Conservation (phyloP, 2,329 filamentous ascomycete genomes). For the Beauveria sp. region DNA sequence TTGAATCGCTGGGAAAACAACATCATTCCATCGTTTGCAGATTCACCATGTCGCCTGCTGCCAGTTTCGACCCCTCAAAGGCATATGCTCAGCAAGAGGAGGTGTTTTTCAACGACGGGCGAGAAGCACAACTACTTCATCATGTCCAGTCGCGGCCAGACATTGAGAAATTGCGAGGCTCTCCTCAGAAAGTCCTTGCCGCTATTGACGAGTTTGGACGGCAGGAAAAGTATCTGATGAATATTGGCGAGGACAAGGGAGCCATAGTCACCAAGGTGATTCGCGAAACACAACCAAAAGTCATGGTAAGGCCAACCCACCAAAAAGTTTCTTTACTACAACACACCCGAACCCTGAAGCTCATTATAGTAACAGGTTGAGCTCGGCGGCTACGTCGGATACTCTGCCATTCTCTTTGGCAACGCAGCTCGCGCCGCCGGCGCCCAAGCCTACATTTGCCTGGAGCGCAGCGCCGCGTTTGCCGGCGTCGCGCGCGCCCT, state of each 20-base stretch:
- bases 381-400: conserved; percentile 73
- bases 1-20: no score
- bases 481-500: conserved; percentile 61
- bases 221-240: conserved; percentile 68
- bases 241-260: conserved; percentile 69
- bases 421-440: conserved; percentile 55
- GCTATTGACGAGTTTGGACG: conserved; percentile 60
- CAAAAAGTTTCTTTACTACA: not conserved
- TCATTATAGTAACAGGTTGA: conserved; percentile 42
- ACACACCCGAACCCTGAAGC: not conserved
- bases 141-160: conserved; percentile 57
- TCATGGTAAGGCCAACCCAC: conserved; percentile 42
- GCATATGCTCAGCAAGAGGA: conserved; percentile 35
- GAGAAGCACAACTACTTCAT: conserved; percentile 65
- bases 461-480: conserved; percentile 69
- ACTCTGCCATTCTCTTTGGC: conserved; percentile 71
- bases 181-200: conserved; percentile 54
- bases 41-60: not conserved
- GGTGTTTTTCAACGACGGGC: conserved; percentile 57
- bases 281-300: conserved; percentile 53
- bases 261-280: conserved; percentile 64
- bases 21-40: not conserved
- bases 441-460: conserved; percentile 58
- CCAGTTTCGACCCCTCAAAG: conserved; percentile 27
- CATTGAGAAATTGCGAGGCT: conserved; percentile 55